Percentiles rank a stretch among this genome's conserved stretches.
Conservation (phyloP, 169 alveolate genomes). For the Plasmodium sp. region DNA sequence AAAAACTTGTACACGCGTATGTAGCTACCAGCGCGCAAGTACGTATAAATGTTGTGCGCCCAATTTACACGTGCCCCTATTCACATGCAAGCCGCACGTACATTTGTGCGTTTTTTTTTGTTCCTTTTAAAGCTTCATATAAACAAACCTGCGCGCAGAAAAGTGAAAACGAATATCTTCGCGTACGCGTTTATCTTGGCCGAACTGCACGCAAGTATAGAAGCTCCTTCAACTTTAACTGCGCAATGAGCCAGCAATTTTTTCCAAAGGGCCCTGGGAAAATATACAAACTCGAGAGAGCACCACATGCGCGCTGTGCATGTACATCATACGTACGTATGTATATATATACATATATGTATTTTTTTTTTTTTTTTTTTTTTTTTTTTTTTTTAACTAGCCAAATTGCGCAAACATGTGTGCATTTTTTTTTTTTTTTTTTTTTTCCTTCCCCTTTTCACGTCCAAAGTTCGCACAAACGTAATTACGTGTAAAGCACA, state of each 20-base stretch:
- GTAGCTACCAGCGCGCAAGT: not conserved
- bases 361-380: not conserved
- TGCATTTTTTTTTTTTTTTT: not conserved
- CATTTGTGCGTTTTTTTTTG: not conserved
- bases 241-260: not conserved
- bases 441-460: not conserved
- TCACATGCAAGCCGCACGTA: not conserved
- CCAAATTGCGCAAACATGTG: not conserved
- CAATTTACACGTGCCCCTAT: not conserved
- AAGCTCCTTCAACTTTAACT: not conserved
- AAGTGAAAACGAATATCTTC: not conserved
- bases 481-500: not conserved
- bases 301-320: not conserved
- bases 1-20: not conserved
- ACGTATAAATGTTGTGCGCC: not conserved
- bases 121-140: not conserved
- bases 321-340: not conserved
- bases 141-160: not conserved
- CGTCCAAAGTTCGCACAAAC: not conserved
- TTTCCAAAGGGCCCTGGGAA: not conserved
- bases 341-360: not conserved
- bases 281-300: not conserved
- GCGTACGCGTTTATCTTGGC: not conserved
- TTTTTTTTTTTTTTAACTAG: not conserved
- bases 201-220: not conserved